Percentiles rank a stretch among this genome's conserved stretches.
phyloP scores from a whole-genome alignment of 257 asterid genomes.

The Solanum bulbocastanum region DNA sequence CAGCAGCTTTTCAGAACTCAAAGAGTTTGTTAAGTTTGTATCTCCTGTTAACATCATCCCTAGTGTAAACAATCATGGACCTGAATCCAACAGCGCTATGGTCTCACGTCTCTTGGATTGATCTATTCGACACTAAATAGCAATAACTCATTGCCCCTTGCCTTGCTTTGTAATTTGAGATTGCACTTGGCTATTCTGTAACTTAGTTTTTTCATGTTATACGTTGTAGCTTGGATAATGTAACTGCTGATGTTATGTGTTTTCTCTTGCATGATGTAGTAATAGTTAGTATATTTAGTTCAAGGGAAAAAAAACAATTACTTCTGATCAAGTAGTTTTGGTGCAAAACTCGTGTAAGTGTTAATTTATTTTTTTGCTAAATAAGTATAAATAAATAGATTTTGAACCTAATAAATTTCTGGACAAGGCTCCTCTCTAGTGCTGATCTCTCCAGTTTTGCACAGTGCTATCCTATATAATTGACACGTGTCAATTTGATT shows the following conservation, averaged over 20 bases:
- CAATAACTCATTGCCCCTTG: neutral
- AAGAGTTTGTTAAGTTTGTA: constrained; percentile 63
- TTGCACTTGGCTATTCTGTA: neutral
- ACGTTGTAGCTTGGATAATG: neutral
- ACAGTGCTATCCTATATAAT: too few relatives aligned
- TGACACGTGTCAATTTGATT: too few relatives aligned
- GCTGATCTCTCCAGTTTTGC: too few relatives aligned
- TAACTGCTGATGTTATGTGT: neutral
- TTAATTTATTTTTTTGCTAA: neutral
- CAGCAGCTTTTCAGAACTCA: constrained; percentile 80
- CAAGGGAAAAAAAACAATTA: neutral
- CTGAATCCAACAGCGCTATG: constrained; percentile 64
- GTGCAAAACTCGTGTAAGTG: neutral
- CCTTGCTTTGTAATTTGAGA: neutral
- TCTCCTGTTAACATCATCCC: constrained; percentile 74
- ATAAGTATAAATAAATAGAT: neutral
- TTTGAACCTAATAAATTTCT: neutral
- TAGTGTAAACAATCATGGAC: constrained; percentile 76
- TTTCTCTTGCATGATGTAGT: neutral
- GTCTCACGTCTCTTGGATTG: constrained; percentile 52
- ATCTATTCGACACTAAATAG: neutral
- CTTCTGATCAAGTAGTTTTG: neutral
- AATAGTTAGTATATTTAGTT: neutral
- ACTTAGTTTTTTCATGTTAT: neutral
- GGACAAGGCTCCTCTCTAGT: too few relatives aligned